Percentiles rank a stretch among this genome's conserved stretches.
phyloP scores from a whole-genome alignment of 2,329 filamentous ascomycete species.

The Penicillium sp. region DNA sequence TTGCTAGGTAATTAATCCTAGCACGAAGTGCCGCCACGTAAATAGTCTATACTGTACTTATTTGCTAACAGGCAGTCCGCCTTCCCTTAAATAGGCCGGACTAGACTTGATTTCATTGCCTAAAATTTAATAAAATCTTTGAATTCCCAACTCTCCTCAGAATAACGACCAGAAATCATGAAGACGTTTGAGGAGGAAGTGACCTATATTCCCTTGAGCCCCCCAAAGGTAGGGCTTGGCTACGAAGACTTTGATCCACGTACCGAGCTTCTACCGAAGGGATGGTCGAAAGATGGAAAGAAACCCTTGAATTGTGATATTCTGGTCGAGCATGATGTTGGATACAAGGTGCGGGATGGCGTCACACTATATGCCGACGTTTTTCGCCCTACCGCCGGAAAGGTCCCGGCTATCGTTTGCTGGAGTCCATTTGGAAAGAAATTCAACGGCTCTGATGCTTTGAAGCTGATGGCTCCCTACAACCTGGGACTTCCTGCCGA shows the following conservation, averaged over 20 bases:
- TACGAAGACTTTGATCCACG: not conserved
- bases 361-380: slow-evolving; percentile 49
- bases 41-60: not conserved
- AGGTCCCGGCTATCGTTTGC: slow-evolving; percentile 48
- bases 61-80: not conserved
- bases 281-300: slow-evolving; percentile 42
- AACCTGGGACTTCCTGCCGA: slow-evolving; percentile 41
- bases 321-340: slow-evolving; percentile 50
- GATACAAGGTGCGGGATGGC: slow-evolving; percentile 50
- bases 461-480: slow-evolving; percentile 42
- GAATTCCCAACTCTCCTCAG: not conserved
- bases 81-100: not conserved
- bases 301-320: slow-evolving; percentile 41
- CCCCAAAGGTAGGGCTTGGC: not conserved
- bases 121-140: not conserved
- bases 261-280: slow-evolving; percentile 42
- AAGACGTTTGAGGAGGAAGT: not conserved
- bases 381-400: slow-evolving; percentile 45
- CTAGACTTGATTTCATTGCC: not conserved
- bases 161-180: not conserved
- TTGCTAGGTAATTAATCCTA: not conserved
- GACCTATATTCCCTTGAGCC: not conserved
- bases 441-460: slow-evolving; percentile 44
- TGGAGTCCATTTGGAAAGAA: slow-evolving; percentile 54
- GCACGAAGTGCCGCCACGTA: not conserved